phyloP scores from a whole-genome alignment of 345 rosid genomes.

The Bruguiera parviflora region DNA sequence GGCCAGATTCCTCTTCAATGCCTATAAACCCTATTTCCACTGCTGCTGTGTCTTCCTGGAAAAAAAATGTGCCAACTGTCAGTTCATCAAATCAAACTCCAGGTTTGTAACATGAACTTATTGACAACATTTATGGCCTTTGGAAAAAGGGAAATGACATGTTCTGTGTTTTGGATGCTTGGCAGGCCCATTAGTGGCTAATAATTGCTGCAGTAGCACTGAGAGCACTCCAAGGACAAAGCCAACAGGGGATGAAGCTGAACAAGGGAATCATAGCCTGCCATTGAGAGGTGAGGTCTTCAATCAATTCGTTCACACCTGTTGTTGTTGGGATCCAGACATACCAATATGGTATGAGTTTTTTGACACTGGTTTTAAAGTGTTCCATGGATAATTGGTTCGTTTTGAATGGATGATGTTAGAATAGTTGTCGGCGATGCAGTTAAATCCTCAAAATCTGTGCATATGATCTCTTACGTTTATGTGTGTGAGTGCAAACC shows the following conservation, averaged over 20 bases:
- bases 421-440: background rate
- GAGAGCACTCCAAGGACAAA: conserved; percentile 55
- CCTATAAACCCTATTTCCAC: conserved; percentile 43
- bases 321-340: background rate
- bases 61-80: conserved; percentile 44
- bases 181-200: conserved; percentile 39
- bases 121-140: too few species aligned
- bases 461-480: background rate
- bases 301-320: background rate
- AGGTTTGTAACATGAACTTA: conserved; percentile 31
- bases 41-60: conserved; percentile 48
- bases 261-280: conserved; percentile 47
- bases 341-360: background rate
- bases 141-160: too few species aligned
- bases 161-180: background rate
- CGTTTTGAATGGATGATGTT: background rate
- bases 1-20: conserved; percentile 58
- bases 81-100: conserved; percentile 42
- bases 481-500: background rate
- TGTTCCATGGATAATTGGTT: background rate
- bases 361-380: background rate
- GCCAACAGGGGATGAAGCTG: conserved; percentile 36
- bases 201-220: conserved; percentile 61
- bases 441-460: background rate
- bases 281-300: conserved; percentile 50